Conservation (phyloP, 768 basidiomycete genomes). For the Lactarius sanguifluus region DNA sequence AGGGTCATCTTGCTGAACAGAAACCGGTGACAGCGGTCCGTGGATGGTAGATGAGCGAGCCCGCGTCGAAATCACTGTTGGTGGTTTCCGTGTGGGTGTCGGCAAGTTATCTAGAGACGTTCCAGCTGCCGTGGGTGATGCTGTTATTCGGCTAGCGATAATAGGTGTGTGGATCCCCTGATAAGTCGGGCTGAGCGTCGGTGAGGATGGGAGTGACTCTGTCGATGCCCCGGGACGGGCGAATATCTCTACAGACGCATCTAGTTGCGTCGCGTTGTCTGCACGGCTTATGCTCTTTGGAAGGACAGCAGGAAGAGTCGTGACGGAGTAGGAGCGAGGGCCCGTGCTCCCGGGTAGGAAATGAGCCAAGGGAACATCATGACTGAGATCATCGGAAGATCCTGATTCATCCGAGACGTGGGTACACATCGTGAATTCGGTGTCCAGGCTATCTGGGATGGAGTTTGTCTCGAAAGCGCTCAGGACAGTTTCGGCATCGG, state of each 20-base stretch:
- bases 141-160: background rate
- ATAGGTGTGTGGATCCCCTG: constrained; percentile 22
- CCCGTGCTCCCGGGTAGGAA: constrained; percentile 18
- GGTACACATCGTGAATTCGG: constrained; percentile 19
- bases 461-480: constrained; percentile 25
- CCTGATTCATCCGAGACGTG: constrained; percentile 22
- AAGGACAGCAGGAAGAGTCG: constrained; percentile 41
- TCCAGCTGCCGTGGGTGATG: constrained; percentile 2
- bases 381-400: constrained; percentile 11
- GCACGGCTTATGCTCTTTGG: constrained; percentile 26
- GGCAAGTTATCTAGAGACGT: constrained; percentile 6
- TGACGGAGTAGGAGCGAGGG: constrained; percentile 32
- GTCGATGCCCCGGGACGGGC: constrained; percentile 77
- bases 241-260: constrained; percentile 73
- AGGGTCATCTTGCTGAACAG: constrained; percentile 1
- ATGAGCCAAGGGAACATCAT: constrained; percentile 1
- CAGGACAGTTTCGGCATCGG: constrained; percentile 11
- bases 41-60: constrained; percentile 26
- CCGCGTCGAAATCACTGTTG: constrained; percentile 7
- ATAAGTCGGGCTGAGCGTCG: constrained; percentile 36
- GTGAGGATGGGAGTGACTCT: constrained; percentile 55
- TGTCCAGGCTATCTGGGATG: constrained; percentile 16
- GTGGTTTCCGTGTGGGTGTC: constrained; percentile 14
- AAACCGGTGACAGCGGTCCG: constrained; percentile 17
- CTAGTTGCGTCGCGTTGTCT: constrained; percentile 52